These are phyloP conservation scores for Heterobasidion occidentale DNA, from an alignment of 1,284 basidiomycete species.

Conservation along the genomic window DNA sequence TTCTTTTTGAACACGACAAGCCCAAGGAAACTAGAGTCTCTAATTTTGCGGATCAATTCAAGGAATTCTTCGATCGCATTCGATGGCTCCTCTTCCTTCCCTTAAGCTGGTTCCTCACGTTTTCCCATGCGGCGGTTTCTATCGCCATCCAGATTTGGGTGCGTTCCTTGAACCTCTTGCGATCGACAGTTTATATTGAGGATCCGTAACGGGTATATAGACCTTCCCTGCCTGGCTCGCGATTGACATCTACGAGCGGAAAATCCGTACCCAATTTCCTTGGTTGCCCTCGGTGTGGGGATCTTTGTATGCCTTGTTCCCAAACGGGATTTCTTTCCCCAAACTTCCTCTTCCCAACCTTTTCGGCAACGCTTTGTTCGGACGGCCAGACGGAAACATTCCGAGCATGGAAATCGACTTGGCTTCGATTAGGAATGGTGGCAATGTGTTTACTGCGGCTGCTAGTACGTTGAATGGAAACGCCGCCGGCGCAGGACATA, in stretches of 20 bases:
- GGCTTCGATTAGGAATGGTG: background rate
- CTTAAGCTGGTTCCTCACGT: constrained; percentile 11
- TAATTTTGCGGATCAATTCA: background rate
- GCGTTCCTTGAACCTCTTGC: background rate
- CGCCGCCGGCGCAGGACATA: background rate
- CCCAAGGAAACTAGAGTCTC: background rate
- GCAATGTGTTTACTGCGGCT: too few relatives aligned
- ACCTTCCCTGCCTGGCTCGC: background rate
- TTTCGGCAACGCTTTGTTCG: background rate
- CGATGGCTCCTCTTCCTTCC: constrained; percentile 7
- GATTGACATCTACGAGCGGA: background rate
- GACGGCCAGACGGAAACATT: background rate
- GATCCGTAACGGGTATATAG: background rate
- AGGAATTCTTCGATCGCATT: constrained; percentile 5
- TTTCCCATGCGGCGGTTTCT: background rate
- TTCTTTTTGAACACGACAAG: background rate
- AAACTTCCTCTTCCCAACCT: background rate
- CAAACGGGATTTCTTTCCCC: background rate
- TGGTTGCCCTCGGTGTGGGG: background rate
- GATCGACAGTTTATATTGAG: background rate
- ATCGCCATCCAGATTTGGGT: constrained; percentile 4
- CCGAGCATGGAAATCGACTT: background rate
- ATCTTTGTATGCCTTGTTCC: background rate
- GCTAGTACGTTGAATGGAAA: background rate
- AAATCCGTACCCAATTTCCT: background rate